A percentile compares a stretch with the other conserved stretches of the same genome.
phyloP scores from a whole-genome alignment of 176 grass and related monocot genomes.

The Oryza coarctata region DNA sequence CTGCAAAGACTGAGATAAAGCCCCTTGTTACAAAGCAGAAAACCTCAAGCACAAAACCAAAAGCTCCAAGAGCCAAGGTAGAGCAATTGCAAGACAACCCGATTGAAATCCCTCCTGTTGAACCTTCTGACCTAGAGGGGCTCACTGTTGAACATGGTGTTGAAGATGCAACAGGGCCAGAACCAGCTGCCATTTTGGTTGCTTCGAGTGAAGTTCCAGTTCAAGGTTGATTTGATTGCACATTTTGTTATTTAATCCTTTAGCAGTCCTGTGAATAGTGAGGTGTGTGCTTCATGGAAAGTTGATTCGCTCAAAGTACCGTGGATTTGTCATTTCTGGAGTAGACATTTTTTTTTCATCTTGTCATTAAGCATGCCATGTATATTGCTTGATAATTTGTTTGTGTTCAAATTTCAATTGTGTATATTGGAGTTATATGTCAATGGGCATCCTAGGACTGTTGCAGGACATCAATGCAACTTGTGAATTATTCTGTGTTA shows the following conservation, averaged over 20 bases:
- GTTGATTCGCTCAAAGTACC: conserved; percentile 49
- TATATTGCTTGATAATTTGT: conserved; percentile 58
- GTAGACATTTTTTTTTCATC: conserved; percentile 59
- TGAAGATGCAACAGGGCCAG: conserved; percentile 33
- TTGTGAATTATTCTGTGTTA: conserved; percentile 33
- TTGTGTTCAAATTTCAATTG: conserved; percentile 44
- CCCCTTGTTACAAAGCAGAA: conserved; percentile 41
- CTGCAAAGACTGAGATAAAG: conserved; percentile 42
- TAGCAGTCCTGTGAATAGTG: conserved; percentile 71
- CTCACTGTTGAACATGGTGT: conserved; percentile 33
- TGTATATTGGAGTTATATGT: conserved; percentile 60
- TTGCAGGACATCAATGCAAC: conserved; percentile 42
- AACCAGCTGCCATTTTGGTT: conserved; percentile 31
- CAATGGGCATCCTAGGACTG: conserved; percentile 35
- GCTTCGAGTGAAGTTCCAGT: conserved; percentile 60
- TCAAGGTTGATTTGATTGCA: conserved; percentile 53
- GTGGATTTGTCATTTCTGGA: conserved; percentile 44
- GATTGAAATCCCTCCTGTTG: conserved; percentile 29
- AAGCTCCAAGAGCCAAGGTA: conserved; percentile 56
- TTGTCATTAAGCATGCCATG: conserved; percentile 56
- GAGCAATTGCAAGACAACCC: conserved; percentile 36
- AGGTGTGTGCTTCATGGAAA: conserved; percentile 65
- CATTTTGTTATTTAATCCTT: conserved; percentile 55
- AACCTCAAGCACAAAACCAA: conserved; percentile 44
- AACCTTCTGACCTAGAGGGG: conserved; percentile 30